Base-by-base conservation (phyloP, 345 rosid species). In the Gossypium bickii region DNA sequence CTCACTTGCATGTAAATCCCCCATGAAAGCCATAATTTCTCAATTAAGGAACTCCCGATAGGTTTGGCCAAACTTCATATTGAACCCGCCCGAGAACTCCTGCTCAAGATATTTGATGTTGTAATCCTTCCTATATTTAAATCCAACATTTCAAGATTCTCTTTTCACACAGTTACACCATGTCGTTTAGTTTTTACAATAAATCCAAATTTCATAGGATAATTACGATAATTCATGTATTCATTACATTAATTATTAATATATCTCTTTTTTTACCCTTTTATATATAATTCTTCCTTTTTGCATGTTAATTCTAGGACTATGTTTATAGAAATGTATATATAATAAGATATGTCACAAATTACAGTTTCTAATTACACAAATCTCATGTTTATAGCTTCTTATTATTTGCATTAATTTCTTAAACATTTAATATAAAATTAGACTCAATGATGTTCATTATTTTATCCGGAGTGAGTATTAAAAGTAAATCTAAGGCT, bases 161-260 rank as follows among this genome's bases (percentile, higher is more conserved):
- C 56, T 9, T 47, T 67, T 47, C 22, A 68, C 58, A 48, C 16
- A 22, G n/a, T 45, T 67, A 17, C 27, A 43, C 13, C 27, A 45
- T 67, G 47, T 67, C 16, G 15, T 48, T 67, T 67, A 49, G 8
- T 48, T 67, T 47, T 67, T 24, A 48, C 71, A 15, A 24, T 67
- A 24, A 67, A 24, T 9, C 20, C 71, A 67, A 67, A 67, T 15
- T 24, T 34, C 41, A 34, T 34, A 34, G 41, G 41, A 34, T 34
- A 34, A 34, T 34, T 34, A 67, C 47, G 10, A 65, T 67, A 20
- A 20, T 12, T 45, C n/a, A n/a, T n/a, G n/a, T n/a, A n/a, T n/a
- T n/a, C 60, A 18, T 22, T 56, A 9, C 22, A 56, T 53, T 53
- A 53, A 56, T 56, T 20, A 56, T 12, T 56, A 56, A 9, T 56